Conservation (phyloP, 306 rosid genomes). For the Hylodesmum podocarpum region DNA sequence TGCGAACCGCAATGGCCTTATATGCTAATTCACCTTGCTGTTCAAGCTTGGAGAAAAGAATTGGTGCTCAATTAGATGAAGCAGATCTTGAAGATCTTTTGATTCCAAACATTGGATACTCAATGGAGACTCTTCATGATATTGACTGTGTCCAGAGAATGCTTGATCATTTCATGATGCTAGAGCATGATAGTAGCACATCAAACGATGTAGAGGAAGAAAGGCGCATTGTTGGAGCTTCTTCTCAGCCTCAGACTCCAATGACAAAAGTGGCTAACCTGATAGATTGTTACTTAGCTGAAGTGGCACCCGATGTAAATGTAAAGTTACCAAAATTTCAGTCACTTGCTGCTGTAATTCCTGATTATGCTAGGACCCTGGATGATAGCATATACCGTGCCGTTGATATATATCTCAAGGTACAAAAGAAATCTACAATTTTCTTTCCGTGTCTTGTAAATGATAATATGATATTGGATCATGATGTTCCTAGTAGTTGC, state of each 20-base stretch:
- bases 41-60: slow-evolving; percentile 59
- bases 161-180: slow-evolving; percentile 77
- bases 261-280: slow-evolving; percentile 74
- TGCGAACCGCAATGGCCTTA: slow-evolving; percentile 69
- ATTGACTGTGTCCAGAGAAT: slow-evolving; percentile 84
- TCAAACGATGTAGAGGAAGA: slow-evolving; percentile 55
- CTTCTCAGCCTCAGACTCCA: slow-evolving; percentile 48
- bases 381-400: slow-evolving; percentile 90
- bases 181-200: slow-evolving; percentile 49
- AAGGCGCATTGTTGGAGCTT: slow-evolving; percentile 44
- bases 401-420: slow-evolving; percentile 88
- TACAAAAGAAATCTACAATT: slow-evolving; percentile 14
- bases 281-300: slow-evolving; percentile 81
- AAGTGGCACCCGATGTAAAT: slow-evolving; percentile 88
- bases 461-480: background rate
- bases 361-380: slow-evolving; percentile 72
- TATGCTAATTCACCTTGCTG: slow-evolving; percentile 59
- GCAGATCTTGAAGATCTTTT: slow-evolving; percentile 79
- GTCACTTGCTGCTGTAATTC: slow-evolving; percentile 73
- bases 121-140: slow-evolving; percentile 84
- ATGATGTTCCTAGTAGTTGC: background rate
- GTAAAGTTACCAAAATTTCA: slow-evolving; percentile 69
- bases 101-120: slow-evolving; percentile 76
- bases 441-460: background rate
- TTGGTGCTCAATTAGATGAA: slow-evolving; percentile 76